Evolutionary conservation across 2,329 filamentous ascomycete species (phyloP).

Genomic region (Curvularia sp.): DNA sequence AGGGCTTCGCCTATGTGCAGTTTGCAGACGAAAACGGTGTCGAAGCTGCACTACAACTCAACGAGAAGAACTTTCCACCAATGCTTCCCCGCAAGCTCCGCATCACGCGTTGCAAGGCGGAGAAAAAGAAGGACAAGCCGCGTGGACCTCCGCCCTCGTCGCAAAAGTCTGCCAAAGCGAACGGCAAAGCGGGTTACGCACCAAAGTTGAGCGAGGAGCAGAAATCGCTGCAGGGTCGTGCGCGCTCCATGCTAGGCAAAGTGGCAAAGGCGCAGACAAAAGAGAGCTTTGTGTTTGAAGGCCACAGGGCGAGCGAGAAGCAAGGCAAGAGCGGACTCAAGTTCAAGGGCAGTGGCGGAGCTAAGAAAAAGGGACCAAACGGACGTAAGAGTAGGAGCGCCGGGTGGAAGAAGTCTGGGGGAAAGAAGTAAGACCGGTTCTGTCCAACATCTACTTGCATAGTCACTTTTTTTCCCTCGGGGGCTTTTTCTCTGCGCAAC

Average conservation of each 20-base stretch:
- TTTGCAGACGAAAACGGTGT: constrained; percentile 88
- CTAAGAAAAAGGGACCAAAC: constrained; percentile 51
- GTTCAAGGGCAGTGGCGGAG: constrained; percentile 56
- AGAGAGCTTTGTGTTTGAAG: constrained; percentile 81
- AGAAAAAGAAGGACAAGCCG: constrained; percentile 52
- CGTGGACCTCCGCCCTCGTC: constrained; percentile 39
- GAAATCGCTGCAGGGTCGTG: constrained; percentile 75
- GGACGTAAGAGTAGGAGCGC: constrained; percentile 53
- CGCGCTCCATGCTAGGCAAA: constrained; percentile 74
- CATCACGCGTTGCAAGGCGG: constrained; percentile 82
- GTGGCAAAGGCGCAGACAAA: constrained; percentile 69
- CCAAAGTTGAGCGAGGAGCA: constrained; percentile 74
- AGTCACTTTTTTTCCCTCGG: neutral
- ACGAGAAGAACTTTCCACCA: constrained; percentile 92
- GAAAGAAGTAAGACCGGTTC: constrained; percentile 36
- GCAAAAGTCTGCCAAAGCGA: constrained; percentile 19
- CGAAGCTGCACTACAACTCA: constrained; percentile 84
- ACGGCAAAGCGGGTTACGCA: constrained; percentile 63
- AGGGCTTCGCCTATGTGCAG: constrained; percentile 97
- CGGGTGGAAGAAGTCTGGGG: constrained; percentile 54
- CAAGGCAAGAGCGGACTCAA: constrained; percentile 70
- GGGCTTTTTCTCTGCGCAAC: neutral
- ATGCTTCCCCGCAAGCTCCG: constrained; percentile 89
- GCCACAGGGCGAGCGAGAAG: constrained; percentile 72
- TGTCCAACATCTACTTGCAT: neutral